phyloP scores from a whole-genome alignment of 2,329 filamentous ascomycete species.

The Penicillium sp. region DNA sequence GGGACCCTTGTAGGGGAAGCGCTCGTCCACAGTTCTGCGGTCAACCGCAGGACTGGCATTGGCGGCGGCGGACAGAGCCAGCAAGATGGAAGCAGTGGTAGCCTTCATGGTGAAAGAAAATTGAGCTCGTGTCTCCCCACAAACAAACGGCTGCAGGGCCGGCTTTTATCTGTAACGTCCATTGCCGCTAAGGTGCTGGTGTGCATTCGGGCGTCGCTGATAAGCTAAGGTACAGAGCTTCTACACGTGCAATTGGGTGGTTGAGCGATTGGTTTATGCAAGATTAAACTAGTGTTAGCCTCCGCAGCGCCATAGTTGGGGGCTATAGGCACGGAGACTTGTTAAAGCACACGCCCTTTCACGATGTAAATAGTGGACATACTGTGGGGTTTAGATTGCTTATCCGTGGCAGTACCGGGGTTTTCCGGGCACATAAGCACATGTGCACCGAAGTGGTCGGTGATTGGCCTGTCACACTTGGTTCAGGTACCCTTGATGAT shows the following conservation, averaged over 20 bases:
- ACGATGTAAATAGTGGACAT: neutral
- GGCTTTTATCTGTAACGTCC: neutral
- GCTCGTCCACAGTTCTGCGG: slow-evolving; percentile 20
- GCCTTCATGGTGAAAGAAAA: slow-evolving; percentile 21
- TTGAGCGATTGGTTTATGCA: slow-evolving; percentile 1
- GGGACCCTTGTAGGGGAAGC: slow-evolving; percentile 52
- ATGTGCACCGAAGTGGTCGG: neutral
- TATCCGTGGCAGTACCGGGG: neutral
- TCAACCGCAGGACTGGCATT: slow-evolving; percentile 39
- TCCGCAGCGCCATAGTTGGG: neutral
- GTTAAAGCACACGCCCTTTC: neutral
- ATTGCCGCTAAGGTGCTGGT: neutral
- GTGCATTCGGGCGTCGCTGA: neutral
- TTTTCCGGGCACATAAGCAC: neutral
- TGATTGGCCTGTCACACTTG: neutral
- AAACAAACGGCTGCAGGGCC: neutral
- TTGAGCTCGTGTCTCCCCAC: neutral
- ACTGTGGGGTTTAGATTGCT: neutral
- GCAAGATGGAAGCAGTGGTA: slow-evolving; percentile 18
- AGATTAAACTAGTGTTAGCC: slow-evolving; percentile 2
- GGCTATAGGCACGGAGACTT: neutral
- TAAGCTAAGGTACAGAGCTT: neutral
- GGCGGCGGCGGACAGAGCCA: slow-evolving; percentile 22
- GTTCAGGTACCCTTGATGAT: neutral
- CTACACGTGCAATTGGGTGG: slow-evolving; percentile 1